Conservation (phyloP, 805 yeast genomes). For the Barnettozyma californica region DNA sequence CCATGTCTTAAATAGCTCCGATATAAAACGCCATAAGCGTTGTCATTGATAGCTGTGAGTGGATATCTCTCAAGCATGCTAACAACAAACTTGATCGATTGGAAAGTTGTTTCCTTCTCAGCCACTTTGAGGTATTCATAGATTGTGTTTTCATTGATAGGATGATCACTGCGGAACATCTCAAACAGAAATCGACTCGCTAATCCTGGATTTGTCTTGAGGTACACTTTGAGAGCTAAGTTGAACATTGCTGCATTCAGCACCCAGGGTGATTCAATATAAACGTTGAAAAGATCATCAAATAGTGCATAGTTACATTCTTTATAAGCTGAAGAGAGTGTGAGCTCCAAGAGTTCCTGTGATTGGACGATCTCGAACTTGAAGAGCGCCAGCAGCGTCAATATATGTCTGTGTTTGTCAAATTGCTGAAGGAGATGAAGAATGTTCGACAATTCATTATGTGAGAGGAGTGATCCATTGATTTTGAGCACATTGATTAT, state of each 20-base stretch:
- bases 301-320: conserved; percentile 11
- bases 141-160: conserved; percentile 20
- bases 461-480: conserved; percentile 1
- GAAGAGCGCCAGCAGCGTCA: conserved; percentile 7
- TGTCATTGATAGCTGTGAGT: conserved; percentile 15
- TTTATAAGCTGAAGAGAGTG: conserved; percentile 7
- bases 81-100: conserved; percentile 17
- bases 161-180: conserved; percentile 22
- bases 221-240: conserved; percentile 18
- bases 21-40: conserved; percentile 13
- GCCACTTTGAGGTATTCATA: conserved; percentile 17
- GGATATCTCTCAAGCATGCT: conserved; percentile 20
- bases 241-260: conserved; percentile 14
- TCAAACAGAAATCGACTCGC: conserved; percentile 25
- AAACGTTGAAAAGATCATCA: conserved; percentile 17
- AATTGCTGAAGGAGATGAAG: conserved; percentile 4
- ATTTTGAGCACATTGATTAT: conserved; percentile 4
- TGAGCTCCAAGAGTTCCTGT: conserved; percentile 7
- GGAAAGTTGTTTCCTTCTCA: conserved; percentile 15
- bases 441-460: conserved; percentile 2
- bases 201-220: conserved; percentile 20
- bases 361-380: conserved; percentile 6
- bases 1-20: conserved; percentile 7
- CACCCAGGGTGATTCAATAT: conserved; percentile 13
- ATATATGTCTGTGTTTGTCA: conserved; percentile 7